phyloP scores from a whole-genome alignment of 2,329 filamentous ascomycete genomes.

The Cercospora sp. region DNA sequence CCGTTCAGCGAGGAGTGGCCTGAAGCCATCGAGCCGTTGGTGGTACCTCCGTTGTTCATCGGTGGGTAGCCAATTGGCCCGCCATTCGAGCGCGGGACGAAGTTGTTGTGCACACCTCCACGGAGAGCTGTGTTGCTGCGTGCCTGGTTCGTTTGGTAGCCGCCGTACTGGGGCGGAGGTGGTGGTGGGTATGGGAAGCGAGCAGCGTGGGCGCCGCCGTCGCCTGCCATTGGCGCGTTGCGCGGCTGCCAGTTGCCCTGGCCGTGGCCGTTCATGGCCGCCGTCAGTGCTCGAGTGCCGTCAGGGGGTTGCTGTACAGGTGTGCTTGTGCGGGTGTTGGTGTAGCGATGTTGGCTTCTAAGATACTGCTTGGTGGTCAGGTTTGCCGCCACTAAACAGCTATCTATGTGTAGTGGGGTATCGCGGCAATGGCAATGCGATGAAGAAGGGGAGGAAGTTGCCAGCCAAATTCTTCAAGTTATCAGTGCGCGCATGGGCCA shows the following conservation, averaged over 20 bases:
- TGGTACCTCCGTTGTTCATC: not conserved
- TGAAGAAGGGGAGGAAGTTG: not conserved
- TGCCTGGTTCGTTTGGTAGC: not conserved
- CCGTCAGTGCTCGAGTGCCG: too few relatives aligned
- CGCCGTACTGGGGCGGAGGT: not conserved
- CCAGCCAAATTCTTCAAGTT: not conserved
- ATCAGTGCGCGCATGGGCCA: not conserved
- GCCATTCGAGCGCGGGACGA: not conserved
- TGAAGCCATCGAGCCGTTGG: not conserved
- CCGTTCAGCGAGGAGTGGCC: not conserved
- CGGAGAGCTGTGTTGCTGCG: not conserved
- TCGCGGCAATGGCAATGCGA: not conserved
- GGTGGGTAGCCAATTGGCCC: not conserved
- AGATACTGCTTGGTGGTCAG: not conserved
- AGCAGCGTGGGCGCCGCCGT: not conserved
- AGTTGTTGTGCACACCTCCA: slow-evolving; percentile 8
- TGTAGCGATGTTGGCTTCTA: not conserved
- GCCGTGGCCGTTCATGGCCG: not conserved
- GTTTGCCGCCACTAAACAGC: not conserved
- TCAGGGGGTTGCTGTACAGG: not conserved
- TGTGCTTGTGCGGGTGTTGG: not conserved
- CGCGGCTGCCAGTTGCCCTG: slow-evolving; percentile 2
- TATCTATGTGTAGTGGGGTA: not conserved
- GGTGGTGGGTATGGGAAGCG: not conserved
- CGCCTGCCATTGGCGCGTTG: not conserved